Evolutionary conservation across 2,329 filamentous ascomycete species (phyloP).

Genomic region (Cephalotrichum gorgonifer): DNA sequence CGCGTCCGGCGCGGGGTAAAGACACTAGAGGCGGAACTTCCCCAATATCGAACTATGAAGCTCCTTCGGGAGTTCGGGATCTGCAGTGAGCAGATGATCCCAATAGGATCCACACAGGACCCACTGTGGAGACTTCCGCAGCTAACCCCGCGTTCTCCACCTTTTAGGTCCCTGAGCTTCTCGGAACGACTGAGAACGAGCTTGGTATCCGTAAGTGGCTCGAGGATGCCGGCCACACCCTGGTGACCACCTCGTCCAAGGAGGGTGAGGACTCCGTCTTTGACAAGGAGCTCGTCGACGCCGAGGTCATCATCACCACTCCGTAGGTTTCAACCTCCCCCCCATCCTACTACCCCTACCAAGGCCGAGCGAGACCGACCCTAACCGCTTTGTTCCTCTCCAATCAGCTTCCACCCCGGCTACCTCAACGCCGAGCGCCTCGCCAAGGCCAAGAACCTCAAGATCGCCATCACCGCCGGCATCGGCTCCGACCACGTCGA

Average conservation of each 20-base stretch:
- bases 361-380: background rate
- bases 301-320: slow-evolving; percentile 98
- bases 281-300: slow-evolving; percentile 90
- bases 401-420: slow-evolving; percentile 80
- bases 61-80: background rate
- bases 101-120: background rate
- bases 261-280: slow-evolving; percentile 88
- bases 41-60: too few species aligned
- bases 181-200: slow-evolving; percentile 97
- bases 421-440: slow-evolving; percentile 96
- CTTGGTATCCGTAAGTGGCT: slow-evolving; percentile 96
- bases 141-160: slow-evolving; percentile 7
- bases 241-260: slow-evolving; percentile 97
- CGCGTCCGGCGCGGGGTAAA: too few species aligned
- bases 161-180: slow-evolving; percentile 63
- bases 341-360: background rate
- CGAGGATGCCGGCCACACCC: slow-evolving; percentile 90
- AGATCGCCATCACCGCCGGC: slow-evolving; percentile 92
- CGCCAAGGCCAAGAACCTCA: slow-evolving; percentile 97
- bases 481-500: slow-evolving; percentile 99
- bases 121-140: background rate
- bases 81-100: background rate
- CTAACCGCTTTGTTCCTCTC: background rate
- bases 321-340: slow-evolving; percentile 49
- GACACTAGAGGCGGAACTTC: too few species aligned